A percentile compares a stretch with the other conserved stretches of the same genome.
These are phyloP conservation scores for Fusarium sp. DNA, from an alignment of 2,329 filamentous ascomycete species.

Conservation along the genomic window DNA sequence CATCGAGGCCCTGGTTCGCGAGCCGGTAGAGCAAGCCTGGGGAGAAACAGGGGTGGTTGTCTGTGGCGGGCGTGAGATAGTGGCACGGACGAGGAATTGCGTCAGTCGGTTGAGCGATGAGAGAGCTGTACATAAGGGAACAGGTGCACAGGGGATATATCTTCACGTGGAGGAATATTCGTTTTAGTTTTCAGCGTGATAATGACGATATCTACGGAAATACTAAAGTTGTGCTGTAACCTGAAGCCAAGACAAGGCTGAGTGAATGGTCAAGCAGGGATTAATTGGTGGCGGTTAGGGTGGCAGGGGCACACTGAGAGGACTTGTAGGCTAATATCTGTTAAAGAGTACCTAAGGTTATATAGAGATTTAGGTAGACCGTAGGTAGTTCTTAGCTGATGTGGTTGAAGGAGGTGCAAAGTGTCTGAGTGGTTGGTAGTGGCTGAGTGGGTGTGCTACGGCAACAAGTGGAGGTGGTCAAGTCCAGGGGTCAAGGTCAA, in stretches of 20 bases:
- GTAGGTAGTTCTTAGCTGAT: no score
- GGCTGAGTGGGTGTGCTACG: no score
- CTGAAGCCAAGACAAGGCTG: not conserved
- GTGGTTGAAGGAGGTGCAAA: no score
- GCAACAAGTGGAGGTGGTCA: not conserved
- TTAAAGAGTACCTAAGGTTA: no score
- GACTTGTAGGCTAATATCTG: no score
- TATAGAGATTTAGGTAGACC: no score
- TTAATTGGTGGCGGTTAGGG: constrained; percentile 7
- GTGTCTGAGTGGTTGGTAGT: no score
- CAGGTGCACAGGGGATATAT: constrained; percentile 72
- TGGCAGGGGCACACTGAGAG: no score
- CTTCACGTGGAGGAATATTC: constrained; percentile 72
- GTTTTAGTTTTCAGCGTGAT: constrained; percentile 55
- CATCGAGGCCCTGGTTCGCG: constrained; percentile 64
- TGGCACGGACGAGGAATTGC: constrained; percentile 66
- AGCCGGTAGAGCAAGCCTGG: constrained; percentile 68
- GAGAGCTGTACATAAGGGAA: constrained; percentile 73
- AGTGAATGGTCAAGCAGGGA: constrained; percentile 5
- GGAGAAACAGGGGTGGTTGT: constrained; percentile 73
- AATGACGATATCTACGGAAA: not conserved
- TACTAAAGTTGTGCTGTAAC: not conserved
- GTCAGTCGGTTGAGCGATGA: constrained; percentile 70
- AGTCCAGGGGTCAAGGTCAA: not conserved
- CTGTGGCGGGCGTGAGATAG: constrained; percentile 69